Conservation (phyloP, 2,329 filamentous ascomycete species). For the Aspergillus tubingensis region DNA sequence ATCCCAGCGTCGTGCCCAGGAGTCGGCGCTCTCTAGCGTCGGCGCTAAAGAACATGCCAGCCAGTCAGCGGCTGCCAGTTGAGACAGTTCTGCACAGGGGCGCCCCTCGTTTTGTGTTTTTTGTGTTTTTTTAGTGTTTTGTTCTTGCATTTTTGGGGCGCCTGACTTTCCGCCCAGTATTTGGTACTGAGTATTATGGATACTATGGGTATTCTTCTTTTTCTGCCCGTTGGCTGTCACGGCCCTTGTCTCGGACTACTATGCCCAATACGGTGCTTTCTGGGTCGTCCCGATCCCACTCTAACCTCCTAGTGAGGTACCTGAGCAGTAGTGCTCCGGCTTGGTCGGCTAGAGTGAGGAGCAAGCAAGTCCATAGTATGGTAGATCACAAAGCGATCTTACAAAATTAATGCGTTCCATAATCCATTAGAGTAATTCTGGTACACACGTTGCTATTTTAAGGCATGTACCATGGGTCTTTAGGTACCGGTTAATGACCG, state of each 20-base stretch:
- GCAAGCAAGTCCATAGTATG: background rate
- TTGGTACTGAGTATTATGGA: background rate
- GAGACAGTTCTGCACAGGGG: slow-evolving; percentile 18
- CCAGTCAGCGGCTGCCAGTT: slow-evolving; percentile 15
- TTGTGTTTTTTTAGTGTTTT: background rate
- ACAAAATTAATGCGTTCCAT: background rate
- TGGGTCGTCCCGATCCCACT: background rate
- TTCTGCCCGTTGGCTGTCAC: background rate
- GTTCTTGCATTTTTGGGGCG: slow-evolving; percentile 7
- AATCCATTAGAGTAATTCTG: background rate
- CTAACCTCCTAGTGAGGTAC: background rate
- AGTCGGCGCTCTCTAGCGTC: slow-evolving; percentile 16
- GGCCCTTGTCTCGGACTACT: background rate
- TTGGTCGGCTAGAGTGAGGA: background rate
- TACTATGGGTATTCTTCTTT: background rate
- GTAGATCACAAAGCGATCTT: slow-evolving; percentile 5
- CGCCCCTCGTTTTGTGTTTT: slow-evolving; percentile 4
- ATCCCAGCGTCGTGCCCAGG: slow-evolving; percentile 4
- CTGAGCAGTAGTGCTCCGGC: background rate
- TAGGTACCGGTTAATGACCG: slow-evolving; percentile 2
- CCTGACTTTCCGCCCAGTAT: slow-evolving; percentile 8
- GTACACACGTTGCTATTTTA: slow-evolving; percentile 12
- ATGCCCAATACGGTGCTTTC: background rate
- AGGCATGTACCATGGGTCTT: slow-evolving; percentile 9
- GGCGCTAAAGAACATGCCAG: slow-evolving; percentile 8